These are phyloP conservation scores for Corymbia citriodora DNA, from an alignment of 441 rosid species.

Conservation along the genomic window DNA sequence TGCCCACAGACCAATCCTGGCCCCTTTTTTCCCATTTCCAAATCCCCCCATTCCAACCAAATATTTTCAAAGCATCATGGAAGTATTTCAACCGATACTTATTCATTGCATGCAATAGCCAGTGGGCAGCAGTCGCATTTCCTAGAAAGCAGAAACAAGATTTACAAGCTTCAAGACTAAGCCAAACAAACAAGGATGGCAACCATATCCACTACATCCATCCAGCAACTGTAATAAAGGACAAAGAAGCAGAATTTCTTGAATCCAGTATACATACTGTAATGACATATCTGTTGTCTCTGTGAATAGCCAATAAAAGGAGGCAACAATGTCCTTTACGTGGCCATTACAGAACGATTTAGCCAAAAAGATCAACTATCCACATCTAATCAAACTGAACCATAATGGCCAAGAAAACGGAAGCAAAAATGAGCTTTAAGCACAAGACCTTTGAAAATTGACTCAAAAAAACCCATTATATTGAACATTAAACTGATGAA, in stretches of 20 bases:
- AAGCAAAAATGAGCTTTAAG: background rate
- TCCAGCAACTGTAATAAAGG: background rate
- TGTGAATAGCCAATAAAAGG: background rate
- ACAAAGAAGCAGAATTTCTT: background rate
- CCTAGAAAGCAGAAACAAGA: background rate
- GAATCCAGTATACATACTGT: background rate
- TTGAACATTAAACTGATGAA: constrained; percentile 4
- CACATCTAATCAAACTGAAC: background rate
- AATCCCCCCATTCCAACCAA: background rate
- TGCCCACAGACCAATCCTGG: background rate
- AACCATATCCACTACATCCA: background rate
- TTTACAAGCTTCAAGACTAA: background rate
- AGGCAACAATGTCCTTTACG: background rate
- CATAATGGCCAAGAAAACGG: background rate
- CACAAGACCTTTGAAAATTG: background rate
- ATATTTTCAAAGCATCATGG: background rate
- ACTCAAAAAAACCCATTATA: background rate
- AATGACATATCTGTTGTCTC: background rate
- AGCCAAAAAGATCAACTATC: background rate
- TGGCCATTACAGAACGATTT: background rate
- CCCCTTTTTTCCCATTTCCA: background rate
- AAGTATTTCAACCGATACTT: background rate
- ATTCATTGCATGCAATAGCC: background rate
- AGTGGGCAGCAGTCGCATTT: background rate
- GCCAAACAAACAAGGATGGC: background rate